These are phyloP conservation scores for Teratosphaeria epicoccoides DNA, from an alignment of 2,329 filamentous ascomycete species.

Conservation along the genomic window DNA sequence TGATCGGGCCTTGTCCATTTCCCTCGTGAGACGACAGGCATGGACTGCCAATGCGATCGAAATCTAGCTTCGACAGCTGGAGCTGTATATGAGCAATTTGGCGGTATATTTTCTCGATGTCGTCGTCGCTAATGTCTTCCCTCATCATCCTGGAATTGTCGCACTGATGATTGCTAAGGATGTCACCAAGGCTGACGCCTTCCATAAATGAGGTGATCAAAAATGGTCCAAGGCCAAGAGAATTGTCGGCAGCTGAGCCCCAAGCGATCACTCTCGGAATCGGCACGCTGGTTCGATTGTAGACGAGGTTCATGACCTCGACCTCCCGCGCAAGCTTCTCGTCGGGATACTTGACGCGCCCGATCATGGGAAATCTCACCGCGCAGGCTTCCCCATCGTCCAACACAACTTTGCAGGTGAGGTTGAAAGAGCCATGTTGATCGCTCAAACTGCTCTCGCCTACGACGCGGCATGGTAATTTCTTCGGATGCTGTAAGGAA, in stretches of 20 bases:
- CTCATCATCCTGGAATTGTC: background rate
- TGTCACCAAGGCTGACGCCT: conserved; percentile 2
- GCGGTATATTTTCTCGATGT: conserved; percentile 3
- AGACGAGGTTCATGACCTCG: conserved; percentile 6
- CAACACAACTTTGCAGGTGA: too few species aligned
- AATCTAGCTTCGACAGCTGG: background rate
- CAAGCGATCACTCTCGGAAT: conserved; percentile 8
- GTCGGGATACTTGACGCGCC: conserved; percentile 7
- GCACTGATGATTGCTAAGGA: too few species aligned
- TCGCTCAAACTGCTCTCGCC: too few species aligned
- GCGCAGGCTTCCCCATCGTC: conserved; percentile 6
- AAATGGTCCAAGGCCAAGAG: background rate
- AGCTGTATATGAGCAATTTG: conserved; percentile 2
- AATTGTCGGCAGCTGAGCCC: background rate
- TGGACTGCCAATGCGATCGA: background rate
- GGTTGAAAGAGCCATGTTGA: too few species aligned
- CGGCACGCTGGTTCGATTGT: conserved; percentile 7
- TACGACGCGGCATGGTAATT: too few species aligned
- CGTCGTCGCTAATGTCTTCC: conserved; percentile 1
- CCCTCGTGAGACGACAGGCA: too few species aligned
- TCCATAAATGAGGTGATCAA: conserved; percentile 5
- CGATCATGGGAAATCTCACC: conserved; percentile 6
- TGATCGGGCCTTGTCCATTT: too few species aligned
- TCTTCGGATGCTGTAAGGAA: too few species aligned
- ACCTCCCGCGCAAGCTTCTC: conserved; percentile 10